Percentiles rank a stretch among this genome's conserved stretches.
These are phyloP conservation scores for Salix udensis DNA, from an alignment of 345 rosid species.

Conservation along the genomic window DNA sequence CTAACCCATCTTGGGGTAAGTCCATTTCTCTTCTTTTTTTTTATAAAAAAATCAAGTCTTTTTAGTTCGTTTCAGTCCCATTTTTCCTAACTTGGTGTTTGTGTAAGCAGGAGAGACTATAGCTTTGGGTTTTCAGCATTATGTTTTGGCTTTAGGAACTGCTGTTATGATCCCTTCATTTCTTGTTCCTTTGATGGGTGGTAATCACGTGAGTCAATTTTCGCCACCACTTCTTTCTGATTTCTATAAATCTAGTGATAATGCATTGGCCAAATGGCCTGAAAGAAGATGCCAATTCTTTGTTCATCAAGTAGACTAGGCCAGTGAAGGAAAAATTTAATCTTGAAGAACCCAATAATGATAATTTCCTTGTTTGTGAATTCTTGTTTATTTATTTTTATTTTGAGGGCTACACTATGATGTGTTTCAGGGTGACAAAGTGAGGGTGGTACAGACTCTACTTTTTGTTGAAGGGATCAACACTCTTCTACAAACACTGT, in stretches of 20 bases:
- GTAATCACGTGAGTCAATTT: constrained; percentile 60
- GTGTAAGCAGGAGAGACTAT: constrained; percentile 75
- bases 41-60: neutral
- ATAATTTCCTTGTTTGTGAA: too few species aligned
- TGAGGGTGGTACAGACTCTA: constrained; percentile 87
- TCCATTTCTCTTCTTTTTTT: neutral
- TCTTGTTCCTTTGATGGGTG: constrained; percentile 98
- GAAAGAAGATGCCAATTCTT: neutral
- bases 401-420: neutral
- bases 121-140: constrained; percentile 93
- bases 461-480: constrained; percentile 89
- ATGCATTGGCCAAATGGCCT: neutral
- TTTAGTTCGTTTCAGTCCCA: neutral
- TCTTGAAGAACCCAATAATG: too few species aligned
- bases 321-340: neutral
- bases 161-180: constrained; percentile 99
- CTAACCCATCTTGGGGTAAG: constrained; percentile 97
- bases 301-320: neutral
- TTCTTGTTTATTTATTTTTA: neutral
- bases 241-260: neutral
- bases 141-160: constrained; percentile 88
- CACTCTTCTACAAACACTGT: constrained; percentile 84
- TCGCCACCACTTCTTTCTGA: neutral
- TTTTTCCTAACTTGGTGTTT: constrained; percentile 9
- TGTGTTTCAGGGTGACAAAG: constrained; percentile 79